These are phyloP conservation scores for Scedosporium dehoogii DNA, from an alignment of 2,329 filamentous ascomycete species.

Conservation along the genomic window DNA sequence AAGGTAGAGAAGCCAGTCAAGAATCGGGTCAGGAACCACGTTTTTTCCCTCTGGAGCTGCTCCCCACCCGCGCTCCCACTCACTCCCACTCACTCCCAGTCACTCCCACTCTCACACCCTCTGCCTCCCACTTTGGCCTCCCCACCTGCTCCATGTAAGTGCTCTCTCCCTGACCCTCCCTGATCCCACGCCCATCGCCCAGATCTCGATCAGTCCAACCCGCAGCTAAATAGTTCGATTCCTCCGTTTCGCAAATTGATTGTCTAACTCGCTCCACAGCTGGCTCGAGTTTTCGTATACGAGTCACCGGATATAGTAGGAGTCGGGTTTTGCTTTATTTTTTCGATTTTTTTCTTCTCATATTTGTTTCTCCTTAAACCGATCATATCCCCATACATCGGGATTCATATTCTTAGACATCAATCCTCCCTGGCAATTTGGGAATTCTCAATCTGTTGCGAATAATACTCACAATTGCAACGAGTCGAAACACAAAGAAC, in stretches of 20 bases:
- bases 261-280: not conserved
- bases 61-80: not conserved
- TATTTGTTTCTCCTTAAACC: not conserved
- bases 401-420: no score
- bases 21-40: slow-evolving; percentile 2
- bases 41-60: not conserved
- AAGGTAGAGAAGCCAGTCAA: not conserved
- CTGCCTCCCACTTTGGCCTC: not conserved
- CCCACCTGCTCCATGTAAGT: slow-evolving; percentile 1
- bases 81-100: not conserved
- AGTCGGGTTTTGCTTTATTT: not conserved
- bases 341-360: not conserved
- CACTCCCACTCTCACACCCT: not conserved
- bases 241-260: not conserved
- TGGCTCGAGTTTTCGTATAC: not conserved
- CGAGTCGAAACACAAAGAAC: no score
- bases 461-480: no score
- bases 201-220: not conserved
- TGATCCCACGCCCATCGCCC: not conserved
- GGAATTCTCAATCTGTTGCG: no score
- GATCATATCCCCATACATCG: no score
- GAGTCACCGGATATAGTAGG: not conserved
- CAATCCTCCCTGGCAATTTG: no score
- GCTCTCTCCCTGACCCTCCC: not conserved
- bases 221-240: not conserved